These are phyloP conservation scores for Pythium guiyangense DNA, from an alignment of 352 stramenopile species.

Conservation along the genomic window DNA sequence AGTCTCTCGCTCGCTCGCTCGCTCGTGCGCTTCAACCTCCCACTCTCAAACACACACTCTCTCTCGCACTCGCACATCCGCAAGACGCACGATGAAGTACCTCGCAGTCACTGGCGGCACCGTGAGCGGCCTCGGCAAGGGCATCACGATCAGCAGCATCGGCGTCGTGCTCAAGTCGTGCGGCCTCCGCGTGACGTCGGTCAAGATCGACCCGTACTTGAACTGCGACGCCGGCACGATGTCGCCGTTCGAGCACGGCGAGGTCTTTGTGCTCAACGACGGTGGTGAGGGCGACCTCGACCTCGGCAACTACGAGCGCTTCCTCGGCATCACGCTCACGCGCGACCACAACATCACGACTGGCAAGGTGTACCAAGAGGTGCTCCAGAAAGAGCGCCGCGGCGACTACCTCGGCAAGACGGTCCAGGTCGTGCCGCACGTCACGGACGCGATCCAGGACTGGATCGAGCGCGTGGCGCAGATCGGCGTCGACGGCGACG, in stretches of 20 bases:
- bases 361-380: constrained; percentile 96
- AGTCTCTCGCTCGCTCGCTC: constrained; percentile 7
- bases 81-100: constrained; percentile 97
- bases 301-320: constrained; percentile 99
- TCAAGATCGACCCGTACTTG: constrained; percentile 99
- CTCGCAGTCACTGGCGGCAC: constrained; percentile 98
- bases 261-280: constrained; percentile 98
- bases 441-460: constrained; percentile 92
- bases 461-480: constrained; percentile 98
- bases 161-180: constrained; percentile 96
- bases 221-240: constrained; percentile 98
- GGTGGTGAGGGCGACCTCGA: constrained; percentile 97
- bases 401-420: constrained; percentile 99
- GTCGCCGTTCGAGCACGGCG: constrained; percentile 95
- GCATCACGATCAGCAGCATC: constrained; percentile 98
- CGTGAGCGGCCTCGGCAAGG: constrained; percentile 98
- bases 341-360: constrained; percentile 99
- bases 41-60: not conserved
- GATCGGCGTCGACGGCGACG: constrained; percentile 85
- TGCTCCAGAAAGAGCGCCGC: constrained; percentile 94
- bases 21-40: constrained; percentile 11
- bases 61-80: not conserved
- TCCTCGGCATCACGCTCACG: constrained; percentile 94
- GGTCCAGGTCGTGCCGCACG: constrained; percentile 97
- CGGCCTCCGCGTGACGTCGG: constrained; percentile 92